Conservation (phyloP, 1,139 yeast species). For the Diutina scorzettiae region DNA sequence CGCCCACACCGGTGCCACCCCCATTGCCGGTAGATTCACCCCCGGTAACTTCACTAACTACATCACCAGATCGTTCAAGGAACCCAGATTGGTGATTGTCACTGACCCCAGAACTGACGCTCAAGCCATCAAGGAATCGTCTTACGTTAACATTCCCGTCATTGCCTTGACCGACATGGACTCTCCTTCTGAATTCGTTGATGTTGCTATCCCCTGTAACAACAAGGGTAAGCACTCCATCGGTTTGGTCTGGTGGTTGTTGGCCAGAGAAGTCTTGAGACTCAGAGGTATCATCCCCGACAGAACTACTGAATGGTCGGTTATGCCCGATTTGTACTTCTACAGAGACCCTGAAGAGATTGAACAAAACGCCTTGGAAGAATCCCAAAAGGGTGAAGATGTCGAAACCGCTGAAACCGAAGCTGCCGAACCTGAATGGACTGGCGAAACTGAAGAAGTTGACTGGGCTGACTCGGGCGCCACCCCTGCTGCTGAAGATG, state of each 20-base stretch:
- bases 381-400: conserved; percentile 31
- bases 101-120: conserved; percentile 99
- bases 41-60: conserved; percentile 99
- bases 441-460: conserved; percentile 50
- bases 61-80: conserved; percentile 99
- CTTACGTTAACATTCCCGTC: conserved; percentile 99
- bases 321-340: conserved; percentile 99
- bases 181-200: conserved; percentile 98
- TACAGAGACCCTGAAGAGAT: conserved; percentile 99
- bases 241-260: conserved; percentile 99
- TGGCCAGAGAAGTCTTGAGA: conserved; percentile 99
- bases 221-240: conserved; percentile 99
- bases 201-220: conserved; percentile 99
- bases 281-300: conserved; percentile 96
- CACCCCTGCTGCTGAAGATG: conserved; percentile 66
- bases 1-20: conserved; percentile 99
- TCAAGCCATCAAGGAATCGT: conserved; percentile 99
- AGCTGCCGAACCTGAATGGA: conserved; percentile 43
- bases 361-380: conserved; percentile 73
- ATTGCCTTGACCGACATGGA: conserved; percentile 98
- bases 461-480: conserved; percentile 56
- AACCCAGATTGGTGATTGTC: conserved; percentile 98
- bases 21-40: conserved; percentile 99
- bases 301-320: conserved; percentile 97
- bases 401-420: conserved; percentile 29